Percentiles rank a stretch among this genome's conserved stretches.
phyloP scores from a whole-genome alignment of 768 basidiomycete species.

The Galerina marginata region DNA sequence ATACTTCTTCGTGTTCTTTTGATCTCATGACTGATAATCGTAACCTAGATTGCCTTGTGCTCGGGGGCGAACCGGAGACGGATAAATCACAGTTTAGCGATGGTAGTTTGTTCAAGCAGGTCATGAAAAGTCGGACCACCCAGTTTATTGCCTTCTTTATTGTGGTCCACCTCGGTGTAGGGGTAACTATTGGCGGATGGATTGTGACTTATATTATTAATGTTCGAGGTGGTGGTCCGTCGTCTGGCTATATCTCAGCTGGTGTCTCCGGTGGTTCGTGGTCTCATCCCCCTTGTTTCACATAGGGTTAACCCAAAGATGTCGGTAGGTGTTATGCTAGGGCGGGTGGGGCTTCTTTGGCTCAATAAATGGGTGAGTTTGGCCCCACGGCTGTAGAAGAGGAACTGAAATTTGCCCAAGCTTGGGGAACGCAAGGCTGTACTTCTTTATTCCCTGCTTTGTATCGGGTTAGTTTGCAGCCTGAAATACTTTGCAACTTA shows the following conservation, averaged over 20 bases:
- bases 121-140: conserved; percentile 55
- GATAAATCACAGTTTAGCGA: conserved; percentile 40
- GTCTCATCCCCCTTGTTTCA: neutral
- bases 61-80: conserved; percentile 54
- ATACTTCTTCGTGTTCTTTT: conserved; percentile 21
- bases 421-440: conserved; percentile 62
- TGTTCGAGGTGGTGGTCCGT: conserved; percentile 41
- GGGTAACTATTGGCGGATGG: conserved; percentile 70
- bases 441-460: conserved; percentile 55
- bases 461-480: conserved; percentile 36
- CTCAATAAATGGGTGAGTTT: conserved; percentile 52
- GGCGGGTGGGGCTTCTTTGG: conserved; percentile 59
- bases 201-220: conserved; percentile 63
- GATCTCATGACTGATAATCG: neutral
- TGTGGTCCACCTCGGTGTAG: conserved; percentile 71
- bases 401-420: conserved; percentile 28
- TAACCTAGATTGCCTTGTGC: conserved; percentile 52
- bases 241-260: conserved; percentile 59
- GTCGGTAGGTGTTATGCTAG: conserved; percentile 57
- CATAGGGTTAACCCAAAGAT: neutral
- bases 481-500: neutral
- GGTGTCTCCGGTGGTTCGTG: conserved; percentile 56
- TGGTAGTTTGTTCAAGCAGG: conserved; percentile 49
- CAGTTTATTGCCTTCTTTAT: conserved; percentile 68
- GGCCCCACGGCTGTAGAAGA: too few relatives aligned